Percentiles rank a stretch among this genome's conserved stretches.
Conservation (phyloP, 345 rosid genomes). For the Citrus inodora region DNA sequence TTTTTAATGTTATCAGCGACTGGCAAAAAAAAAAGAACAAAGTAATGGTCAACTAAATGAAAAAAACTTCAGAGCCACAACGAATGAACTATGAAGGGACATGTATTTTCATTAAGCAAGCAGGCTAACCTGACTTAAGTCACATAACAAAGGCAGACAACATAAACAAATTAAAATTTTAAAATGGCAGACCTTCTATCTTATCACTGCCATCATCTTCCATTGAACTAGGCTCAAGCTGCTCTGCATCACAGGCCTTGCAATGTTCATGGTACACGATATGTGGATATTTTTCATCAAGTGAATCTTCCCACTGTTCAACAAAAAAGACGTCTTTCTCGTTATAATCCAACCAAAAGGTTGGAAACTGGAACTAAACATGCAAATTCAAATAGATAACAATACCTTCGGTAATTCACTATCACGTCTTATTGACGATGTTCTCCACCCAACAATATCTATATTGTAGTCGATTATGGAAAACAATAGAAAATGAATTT, state of each 20-base stretch:
- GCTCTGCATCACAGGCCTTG: conserved; percentile 54
- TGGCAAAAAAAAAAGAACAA: not conserved
- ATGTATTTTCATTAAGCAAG: not conserved
- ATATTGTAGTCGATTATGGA: conserved; percentile 34
- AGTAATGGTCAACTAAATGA: not conserved
- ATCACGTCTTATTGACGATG: conserved; percentile 82
- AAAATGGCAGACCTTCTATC: conserved; percentile 65
- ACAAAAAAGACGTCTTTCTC: conserved; percentile 7
- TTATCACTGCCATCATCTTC: conserved; percentile 46
- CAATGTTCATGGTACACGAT: conserved; percentile 86
- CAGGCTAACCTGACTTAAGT: not conserved
- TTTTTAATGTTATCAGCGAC: not conserved
- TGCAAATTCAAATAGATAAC: not conserved
- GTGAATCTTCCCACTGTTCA: conserved; percentile 64
- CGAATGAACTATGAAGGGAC: not conserved
- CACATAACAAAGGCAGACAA: not conserved
- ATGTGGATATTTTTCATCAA: conserved; percentile 82
- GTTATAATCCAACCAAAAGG: conserved; percentile 1
- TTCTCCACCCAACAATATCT: conserved; percentile 99
- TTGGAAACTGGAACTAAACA: conserved; percentile 1
- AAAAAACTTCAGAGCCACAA: not conserved
- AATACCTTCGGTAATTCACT: conserved; percentile 83
- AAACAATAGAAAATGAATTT: conserved; percentile 20
- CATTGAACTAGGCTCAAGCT: conserved; percentile 29
- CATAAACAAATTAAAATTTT: conserved; percentile 10